phyloP scores from a whole-genome alignment of 208 protist species.

The Leishmania gerbilli region DNA sequence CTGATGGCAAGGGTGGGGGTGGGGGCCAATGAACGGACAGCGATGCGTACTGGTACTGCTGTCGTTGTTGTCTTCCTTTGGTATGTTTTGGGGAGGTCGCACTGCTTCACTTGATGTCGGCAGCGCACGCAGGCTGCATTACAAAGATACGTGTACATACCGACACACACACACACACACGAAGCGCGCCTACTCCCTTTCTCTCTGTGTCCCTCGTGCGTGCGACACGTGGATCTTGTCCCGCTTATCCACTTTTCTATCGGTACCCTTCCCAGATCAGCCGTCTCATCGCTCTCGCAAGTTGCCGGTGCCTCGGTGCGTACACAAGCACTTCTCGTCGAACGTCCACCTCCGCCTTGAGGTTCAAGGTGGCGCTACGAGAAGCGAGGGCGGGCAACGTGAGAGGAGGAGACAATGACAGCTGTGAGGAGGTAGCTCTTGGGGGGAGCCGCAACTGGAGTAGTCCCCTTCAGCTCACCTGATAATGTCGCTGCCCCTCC shows the following conservation, averaged over 20 bases:
- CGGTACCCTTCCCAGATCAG: background rate
- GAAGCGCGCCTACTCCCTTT: background rate
- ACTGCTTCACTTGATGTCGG: background rate
- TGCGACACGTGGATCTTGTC: background rate
- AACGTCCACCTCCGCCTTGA: background rate
- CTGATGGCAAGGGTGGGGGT: background rate
- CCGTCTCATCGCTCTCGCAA: background rate
- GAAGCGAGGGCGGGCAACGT: background rate
- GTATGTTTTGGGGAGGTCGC: background rate
- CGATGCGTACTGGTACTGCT: background rate
- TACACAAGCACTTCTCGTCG: constrained; percentile 1
- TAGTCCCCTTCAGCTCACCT: background rate
- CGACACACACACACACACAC: background rate
- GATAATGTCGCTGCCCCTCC: background rate
- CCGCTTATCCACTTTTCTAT: background rate
- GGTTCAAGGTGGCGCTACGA: background rate
- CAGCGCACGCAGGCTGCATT: background rate
- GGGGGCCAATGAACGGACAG: background rate
- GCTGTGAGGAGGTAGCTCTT: background rate
- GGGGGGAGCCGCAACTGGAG: background rate
- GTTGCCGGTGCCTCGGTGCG: background rate
- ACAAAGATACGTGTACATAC: background rate
- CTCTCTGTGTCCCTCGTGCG: background rate
- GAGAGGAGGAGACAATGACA: background rate
- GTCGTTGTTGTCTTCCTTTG: background rate